Evolutionary conservation across 305 asterid species (phyloP).

Genomic region (Solanum hybrid): DNA sequence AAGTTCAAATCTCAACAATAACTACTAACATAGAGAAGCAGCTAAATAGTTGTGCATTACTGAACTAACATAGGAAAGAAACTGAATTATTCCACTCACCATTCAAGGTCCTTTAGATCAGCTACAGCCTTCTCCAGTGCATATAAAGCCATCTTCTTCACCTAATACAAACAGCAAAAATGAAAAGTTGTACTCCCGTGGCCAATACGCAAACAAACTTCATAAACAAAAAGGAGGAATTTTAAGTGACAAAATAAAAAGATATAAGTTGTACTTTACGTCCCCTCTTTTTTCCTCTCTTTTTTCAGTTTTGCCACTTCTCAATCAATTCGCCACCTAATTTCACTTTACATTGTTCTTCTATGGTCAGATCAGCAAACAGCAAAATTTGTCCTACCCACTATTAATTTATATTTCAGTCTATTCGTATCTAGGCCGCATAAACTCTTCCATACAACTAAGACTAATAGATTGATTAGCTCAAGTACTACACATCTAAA

Average conservation of each 20-base stretch:
- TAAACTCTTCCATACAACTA: not conserved
- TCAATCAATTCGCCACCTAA: not conserved
- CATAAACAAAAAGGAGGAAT: conserved; percentile 1
- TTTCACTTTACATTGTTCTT: not conserved
- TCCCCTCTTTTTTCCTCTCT: not conserved
- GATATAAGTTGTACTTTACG: not conserved
- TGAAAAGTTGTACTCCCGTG: not conserved
- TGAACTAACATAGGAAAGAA: not conserved
- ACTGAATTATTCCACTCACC: conserved; percentile 13
- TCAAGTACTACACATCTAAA: not conserved
- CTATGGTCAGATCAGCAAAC: not conserved
- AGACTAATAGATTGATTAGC: not conserved
- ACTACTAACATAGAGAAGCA: not conserved
- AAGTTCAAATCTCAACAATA: not conserved
- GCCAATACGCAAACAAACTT: not conserved
- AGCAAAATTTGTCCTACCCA: not conserved
- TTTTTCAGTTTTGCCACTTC: not conserved
- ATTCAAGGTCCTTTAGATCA: conserved; percentile 8
- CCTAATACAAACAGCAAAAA: conserved; percentile 8
- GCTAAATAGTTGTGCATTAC: not conserved
- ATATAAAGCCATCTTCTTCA: conserved; percentile 33
- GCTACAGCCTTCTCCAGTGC: conserved; percentile 20
- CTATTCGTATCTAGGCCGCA: not conserved
- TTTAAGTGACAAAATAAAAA: not conserved
- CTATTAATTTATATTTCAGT: not conserved